Evolutionary conservation across 2,329 filamentous ascomycete species (phyloP), one percentile per base, ranked within the genome.

Genomic region (Aspergillus tubingensis): DNA sequence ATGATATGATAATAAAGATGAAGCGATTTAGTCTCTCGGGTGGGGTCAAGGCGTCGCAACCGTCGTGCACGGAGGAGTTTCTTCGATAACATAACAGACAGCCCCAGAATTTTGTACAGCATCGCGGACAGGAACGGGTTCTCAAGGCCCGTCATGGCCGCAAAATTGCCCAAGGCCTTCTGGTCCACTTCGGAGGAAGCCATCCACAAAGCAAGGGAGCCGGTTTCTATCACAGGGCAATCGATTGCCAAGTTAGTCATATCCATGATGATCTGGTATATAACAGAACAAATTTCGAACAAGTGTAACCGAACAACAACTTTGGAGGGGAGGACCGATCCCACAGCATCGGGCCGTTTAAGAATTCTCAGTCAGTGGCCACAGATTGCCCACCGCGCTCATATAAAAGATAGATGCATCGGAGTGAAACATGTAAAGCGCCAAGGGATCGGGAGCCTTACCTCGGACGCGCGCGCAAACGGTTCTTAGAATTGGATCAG

Each of bases 101-200:
- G 84, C 1, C 95, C 95, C 10, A 98, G 84, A 43, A 98, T 88
- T 76, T 95, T 95, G 79, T 92, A 97, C 50, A 99, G 85, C 74
- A 91, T 92, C 19, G 76, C 71, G 38, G 74, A 91, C 49, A 98
- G 85, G 17, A 93, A 83, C 3, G 91, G 88, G 72, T 94, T 95
- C 68, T 91, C 88, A 62, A 85, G 81, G 72, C 89, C 88, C 68
- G 92, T 92, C 63, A 88, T 85, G 77, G 88, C 90, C 74, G 95
- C 94, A 74, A 96, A 88, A 73, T 88, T 89, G 79, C 92, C 92
- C 71, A 99, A 85, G 79, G 96, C 96, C 80, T 98, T 99, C 80
- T 96, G 93, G 77, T 99, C 95, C 64, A 98, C 92, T 79, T 96
- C 92, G 62, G 92, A 95, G 74, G 93, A 95, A 80, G 95, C 95